phyloP scores from a whole-genome alignment of 148 eudicot species.

The Agrostemma githago region DNA sequence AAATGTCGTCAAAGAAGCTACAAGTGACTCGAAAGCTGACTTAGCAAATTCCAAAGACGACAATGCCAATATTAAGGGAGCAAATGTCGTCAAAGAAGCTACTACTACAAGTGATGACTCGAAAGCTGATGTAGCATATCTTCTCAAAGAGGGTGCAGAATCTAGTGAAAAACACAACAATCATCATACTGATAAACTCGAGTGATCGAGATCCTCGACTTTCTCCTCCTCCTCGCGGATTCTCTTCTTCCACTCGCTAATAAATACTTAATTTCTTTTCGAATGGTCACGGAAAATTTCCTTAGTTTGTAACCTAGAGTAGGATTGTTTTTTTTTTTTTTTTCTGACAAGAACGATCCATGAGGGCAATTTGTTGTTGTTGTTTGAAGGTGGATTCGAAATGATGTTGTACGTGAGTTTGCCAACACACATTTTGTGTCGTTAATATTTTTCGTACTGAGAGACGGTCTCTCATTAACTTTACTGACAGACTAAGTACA shows the following conservation, averaged over 20 bases:
- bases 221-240: neutral
- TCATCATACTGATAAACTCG: neutral
- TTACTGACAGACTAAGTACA: too few relatives aligned
- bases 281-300: neutral
- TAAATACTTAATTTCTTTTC: constrained; percentile 1
- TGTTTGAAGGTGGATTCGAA: neutral
- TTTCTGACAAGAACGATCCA: neutral
- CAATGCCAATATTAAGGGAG: constrained; percentile 15
- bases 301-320: neutral
- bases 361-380: neutral
- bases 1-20: constrained; percentile 7
- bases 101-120: neutral
- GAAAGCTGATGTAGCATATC: constrained; percentile 6
- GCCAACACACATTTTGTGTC: too few relatives aligned
- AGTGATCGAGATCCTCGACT: neutral
- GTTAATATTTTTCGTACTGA: too few relatives aligned
- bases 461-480: too few relatives aligned
- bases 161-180: constrained; percentile 13
- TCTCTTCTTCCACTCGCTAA: constrained; percentile 8
- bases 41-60: constrained; percentile 10
- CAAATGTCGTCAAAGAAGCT: constrained; percentile 7
- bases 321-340: neutral
- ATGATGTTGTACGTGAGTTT: too few relatives aligned
- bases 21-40: neutral
- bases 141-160: constrained; percentile 9